Evolutionary conservation across 371 early-diverging fungal genomes (phyloP).

Genomic region (Saksenaea oblongispora): DNA sequence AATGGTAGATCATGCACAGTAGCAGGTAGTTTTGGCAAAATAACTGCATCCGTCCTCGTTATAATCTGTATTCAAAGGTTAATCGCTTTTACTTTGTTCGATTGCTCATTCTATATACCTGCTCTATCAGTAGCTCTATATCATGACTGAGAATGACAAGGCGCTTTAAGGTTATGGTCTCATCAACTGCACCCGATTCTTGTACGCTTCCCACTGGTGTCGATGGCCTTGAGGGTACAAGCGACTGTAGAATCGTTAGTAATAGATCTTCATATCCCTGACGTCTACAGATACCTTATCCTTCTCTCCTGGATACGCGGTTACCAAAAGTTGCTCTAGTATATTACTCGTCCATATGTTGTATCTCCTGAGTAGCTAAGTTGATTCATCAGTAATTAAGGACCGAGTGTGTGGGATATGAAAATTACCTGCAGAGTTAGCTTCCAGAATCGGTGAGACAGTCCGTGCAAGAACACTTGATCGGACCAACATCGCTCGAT

Average conservation of each 20-base stretch:
- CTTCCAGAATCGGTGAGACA: constrained; percentile 75
- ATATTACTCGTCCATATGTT: constrained; percentile 35
- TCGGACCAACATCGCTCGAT: constrained; percentile 71
- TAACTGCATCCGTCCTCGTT: constrained; percentile 12
- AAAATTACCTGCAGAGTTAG: constrained; percentile 66
- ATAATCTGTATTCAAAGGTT: constrained; percentile 10
- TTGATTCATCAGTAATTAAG: background rate
- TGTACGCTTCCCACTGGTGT: constrained; percentile 5
- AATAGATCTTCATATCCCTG: background rate
- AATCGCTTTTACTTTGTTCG: constrained; percentile 1
- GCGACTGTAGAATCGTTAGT: background rate
- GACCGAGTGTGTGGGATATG: background rate
- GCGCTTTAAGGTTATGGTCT: constrained; percentile 3
- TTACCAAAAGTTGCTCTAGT: constrained; percentile 11
- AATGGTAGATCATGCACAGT: constrained; percentile 32
- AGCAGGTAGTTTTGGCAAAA: constrained; percentile 39
- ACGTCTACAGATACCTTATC: constrained; percentile 9
- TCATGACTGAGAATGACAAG: constrained; percentile 22
- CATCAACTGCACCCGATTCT: background rate
- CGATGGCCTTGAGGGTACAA: constrained; percentile 2
- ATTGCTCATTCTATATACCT: constrained; percentile 12
- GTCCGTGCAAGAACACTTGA: constrained; percentile 60
- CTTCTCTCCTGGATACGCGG: constrained; percentile 2
- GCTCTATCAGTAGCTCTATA: constrained; percentile 19
- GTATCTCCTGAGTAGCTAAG: constrained; percentile 51